Base-by-base conservation (phyloP, 495 filamentous ascomycete species). In the Penicillium argentinense region DNA sequence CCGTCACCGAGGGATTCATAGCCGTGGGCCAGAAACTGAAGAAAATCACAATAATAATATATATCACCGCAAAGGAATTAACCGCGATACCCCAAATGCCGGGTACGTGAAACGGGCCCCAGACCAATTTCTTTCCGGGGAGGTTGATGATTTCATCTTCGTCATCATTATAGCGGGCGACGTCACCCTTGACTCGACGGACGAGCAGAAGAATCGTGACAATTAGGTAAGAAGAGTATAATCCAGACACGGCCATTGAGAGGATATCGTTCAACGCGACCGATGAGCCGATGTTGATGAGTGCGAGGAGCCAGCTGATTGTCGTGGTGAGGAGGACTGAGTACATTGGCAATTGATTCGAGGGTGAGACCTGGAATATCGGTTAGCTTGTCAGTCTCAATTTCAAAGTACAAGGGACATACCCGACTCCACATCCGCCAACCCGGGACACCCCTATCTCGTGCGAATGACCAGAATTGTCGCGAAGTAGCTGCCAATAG, bases 401-500 rank as follows among this genome's bases (percentile, higher is more conserved):
- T n/a, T n/a, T n/a, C n/a, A n/a, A n/a, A n/a, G n/a, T n/a, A n/a
- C 5, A 27, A 9, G 18, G 14, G 21, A 37, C 44, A 17, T 33
- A 73, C 75, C 28, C 70, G 60, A 27, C 57, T 64, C 39, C 81
- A 73, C 30, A 68, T 64, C 9, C 41, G 44, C 41, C 72, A 75
- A 28, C 77, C 79, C 0, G 82, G 82, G 0, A 84, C 57, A 13
- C 76, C 81, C 12, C 68, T 54, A 46, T 86, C 81, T 23, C 80
- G 56, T 3, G 82, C 75, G 54, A 85, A 84, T 1, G 80, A 71
- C 75, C 77, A 84, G 4, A 67, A 56, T 44, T 76, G 71, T 5
- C 81, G 70, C 11, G 74, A 79, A 2, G 69, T 66, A 0, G 77
- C 67, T 8, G 80, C 76, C 2, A 78, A 47, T 11, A 73, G 54